Conservation (phyloP, 768 basidiomycete species). For the Suillus subalutaceus region DNA sequence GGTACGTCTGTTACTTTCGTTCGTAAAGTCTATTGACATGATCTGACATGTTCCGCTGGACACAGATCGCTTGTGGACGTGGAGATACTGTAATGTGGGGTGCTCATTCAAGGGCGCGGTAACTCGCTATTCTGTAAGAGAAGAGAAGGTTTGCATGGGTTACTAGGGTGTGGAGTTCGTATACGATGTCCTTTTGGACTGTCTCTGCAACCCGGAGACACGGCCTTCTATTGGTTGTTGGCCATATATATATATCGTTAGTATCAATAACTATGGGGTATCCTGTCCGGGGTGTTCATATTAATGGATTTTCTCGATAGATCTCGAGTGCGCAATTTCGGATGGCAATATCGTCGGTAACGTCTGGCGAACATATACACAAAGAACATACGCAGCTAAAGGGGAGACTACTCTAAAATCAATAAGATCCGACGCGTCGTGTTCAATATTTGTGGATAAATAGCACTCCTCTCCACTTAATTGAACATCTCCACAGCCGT, state of each 20-base stretch:
- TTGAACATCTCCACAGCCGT: background rate
- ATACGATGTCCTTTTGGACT: background rate
- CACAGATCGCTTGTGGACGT: constrained; percentile 71
- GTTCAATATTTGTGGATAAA: background rate
- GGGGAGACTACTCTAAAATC: background rate
- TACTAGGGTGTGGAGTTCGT: too few relatives aligned
- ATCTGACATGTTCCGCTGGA: background rate
- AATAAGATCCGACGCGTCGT: background rate
- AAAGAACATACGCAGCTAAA: background rate
- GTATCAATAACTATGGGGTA: background rate
- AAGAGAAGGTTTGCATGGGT: background rate
- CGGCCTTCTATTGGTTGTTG: background rate
- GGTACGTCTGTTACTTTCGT: constrained; percentile 47
- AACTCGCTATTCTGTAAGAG: background rate
- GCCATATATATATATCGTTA: background rate
- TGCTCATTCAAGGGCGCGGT: constrained; percentile 50
- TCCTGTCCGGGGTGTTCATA: background rate
- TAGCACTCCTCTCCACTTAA: background rate
- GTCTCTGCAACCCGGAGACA: too few relatives aligned
- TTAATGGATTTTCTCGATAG: background rate
- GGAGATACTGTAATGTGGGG: constrained; percentile 86
- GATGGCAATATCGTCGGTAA: background rate
- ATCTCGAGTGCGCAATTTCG: too few relatives aligned
- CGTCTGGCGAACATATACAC: background rate
- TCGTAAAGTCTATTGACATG: too few relatives aligned